phyloP scores from a whole-genome alignment of 192 early-diverging fungal species.

The Chytriomyces sp. region DNA sequence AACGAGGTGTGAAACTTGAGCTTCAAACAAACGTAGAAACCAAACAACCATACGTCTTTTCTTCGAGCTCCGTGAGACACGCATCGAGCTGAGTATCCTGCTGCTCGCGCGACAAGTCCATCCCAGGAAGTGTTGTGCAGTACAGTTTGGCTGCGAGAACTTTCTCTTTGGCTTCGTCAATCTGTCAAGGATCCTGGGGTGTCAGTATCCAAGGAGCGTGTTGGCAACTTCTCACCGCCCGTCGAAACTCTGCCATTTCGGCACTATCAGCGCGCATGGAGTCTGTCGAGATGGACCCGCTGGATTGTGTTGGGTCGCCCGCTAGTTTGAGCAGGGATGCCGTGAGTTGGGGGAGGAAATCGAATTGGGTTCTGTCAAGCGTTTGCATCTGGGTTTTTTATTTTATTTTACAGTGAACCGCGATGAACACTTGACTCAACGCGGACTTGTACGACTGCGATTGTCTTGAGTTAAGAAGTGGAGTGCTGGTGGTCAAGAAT shows the following conservation, averaged over 20 bases:
- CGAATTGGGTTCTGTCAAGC: neutral
- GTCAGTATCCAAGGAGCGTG: neutral
- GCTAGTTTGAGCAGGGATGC: slow-evolving; percentile 6
- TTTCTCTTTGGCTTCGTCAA: slow-evolving; percentile 4
- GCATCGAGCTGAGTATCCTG: neutral
- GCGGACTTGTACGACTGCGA: no score
- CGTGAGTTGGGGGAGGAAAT: slow-evolving; percentile 3
- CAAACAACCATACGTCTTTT: neutral
- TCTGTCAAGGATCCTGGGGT: neutral
- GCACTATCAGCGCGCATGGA: neutral
- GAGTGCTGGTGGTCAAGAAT: neutral
- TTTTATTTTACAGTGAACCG: neutral
- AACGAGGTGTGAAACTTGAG: no score
- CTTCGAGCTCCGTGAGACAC: neutral
- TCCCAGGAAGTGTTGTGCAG: neutral
- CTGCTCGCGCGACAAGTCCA: slow-evolving; percentile 1
- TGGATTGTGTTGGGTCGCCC: neutral
- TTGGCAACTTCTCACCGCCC: neutral
- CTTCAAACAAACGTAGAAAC: no score
- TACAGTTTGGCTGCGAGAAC: slow-evolving; percentile 6
- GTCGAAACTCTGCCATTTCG: slow-evolving; percentile 14
- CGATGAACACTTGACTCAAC: no score
- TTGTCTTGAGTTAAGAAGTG: neutral
- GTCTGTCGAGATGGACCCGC: slow-evolving; percentile 9
- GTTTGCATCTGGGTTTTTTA: no score